Evolutionary conservation across 2,329 filamentous ascomycete genomes (phyloP).

Genomic region (Chaetomium globosum): DNA sequence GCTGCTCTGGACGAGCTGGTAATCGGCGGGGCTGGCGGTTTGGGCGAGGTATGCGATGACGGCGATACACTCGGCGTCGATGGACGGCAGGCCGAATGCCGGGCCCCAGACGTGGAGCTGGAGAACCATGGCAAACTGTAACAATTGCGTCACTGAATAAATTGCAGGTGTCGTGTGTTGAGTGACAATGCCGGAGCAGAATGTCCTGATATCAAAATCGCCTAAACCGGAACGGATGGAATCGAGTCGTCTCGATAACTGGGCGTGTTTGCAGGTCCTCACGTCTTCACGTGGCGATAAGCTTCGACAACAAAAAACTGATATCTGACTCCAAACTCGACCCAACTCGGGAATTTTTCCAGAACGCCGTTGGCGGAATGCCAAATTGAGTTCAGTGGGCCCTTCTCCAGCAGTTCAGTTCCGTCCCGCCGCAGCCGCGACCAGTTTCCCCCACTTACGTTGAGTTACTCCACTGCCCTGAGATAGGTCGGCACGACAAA

Average conservation of each 20-base stretch:
- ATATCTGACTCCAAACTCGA: conserved; percentile 18
- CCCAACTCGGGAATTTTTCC: conserved; percentile 22
- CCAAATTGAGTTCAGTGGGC: conserved; percentile 14
- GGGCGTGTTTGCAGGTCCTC: conserved; percentile 3
- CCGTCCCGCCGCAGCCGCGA: conserved; percentile 19
- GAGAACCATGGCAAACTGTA: conserved; percentile 21
- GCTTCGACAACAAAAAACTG: conserved; percentile 8
- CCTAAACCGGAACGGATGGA: not conserved
- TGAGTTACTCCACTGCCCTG: conserved; percentile 3
- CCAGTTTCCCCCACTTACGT: not conserved
- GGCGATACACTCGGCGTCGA: conserved; percentile 88
- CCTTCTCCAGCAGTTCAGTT: not conserved
- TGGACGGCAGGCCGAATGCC: conserved; percentile 83
- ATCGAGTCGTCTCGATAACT: not conserved
- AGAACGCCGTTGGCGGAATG: conserved; percentile 24
- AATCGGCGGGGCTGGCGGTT: conserved; percentile 60
- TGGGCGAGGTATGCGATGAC: conserved; percentile 74
- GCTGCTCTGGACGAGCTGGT: conserved; percentile 73
- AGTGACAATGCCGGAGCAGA: not conserved
- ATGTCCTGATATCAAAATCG: not conserved
- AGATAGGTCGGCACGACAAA: conserved; percentile 2
- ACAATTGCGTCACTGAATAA: not conserved
- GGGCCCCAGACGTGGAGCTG: conserved; percentile 90
- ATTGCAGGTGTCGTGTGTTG: not conserved
- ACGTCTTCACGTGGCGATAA: conserved; percentile 35